Evolutionary conservation across 1,284 basidiomycete genomes (phyloP).

Genomic region (Boletus mariae): DNA sequence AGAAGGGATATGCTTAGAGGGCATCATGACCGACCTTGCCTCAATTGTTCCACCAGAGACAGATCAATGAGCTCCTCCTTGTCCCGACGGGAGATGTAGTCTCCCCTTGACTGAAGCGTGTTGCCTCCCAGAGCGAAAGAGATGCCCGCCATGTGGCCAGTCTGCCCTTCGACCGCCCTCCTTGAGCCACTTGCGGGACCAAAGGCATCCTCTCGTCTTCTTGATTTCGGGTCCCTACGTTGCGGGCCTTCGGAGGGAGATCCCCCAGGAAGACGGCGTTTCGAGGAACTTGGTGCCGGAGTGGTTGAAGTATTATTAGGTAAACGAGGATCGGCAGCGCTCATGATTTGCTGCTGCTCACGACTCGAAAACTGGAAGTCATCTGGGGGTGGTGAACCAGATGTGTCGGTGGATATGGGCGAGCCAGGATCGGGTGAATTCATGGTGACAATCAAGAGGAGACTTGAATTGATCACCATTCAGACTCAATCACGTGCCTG

Average conservation of each 20-base stretch:
- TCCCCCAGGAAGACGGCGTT: slow-evolving; percentile 39
- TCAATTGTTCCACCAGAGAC: slow-evolving; percentile 37
- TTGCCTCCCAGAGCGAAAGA: slow-evolving; percentile 20
- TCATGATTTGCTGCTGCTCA: slow-evolving; percentile 28
- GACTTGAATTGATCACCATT: too few species aligned
- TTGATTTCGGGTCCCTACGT: slow-evolving; percentile 39
- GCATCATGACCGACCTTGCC: slow-evolving; percentile 33
- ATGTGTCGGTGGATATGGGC: slow-evolving; percentile 35
- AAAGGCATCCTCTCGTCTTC: slow-evolving; percentile 39
- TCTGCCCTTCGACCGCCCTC: slow-evolving; percentile 27
- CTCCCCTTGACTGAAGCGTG: slow-evolving; percentile 24
- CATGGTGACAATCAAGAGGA: slow-evolving; percentile 15
- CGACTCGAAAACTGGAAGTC: slow-evolving; percentile 32
- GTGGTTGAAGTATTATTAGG: slow-evolving; percentile 15
- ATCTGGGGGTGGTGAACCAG: slow-evolving; percentile 34
- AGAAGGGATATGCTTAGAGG: neutral
- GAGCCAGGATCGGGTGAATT: slow-evolving; percentile 35
- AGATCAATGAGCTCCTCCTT: slow-evolving; percentile 44
- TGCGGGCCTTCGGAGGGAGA: slow-evolving; percentile 33
- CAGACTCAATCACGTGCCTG: slow-evolving; percentile 24
- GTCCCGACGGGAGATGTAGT: slow-evolving; percentile 27
- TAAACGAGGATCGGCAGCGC: slow-evolving; percentile 20
- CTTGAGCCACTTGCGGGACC: slow-evolving; percentile 18
- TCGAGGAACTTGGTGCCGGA: slow-evolving; percentile 28
- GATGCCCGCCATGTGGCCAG: slow-evolving; percentile 12